Base-by-base conservation (phyloP, 2,329 filamentous ascomycete genomes). In the Thermochaetoides dissita region DNA sequence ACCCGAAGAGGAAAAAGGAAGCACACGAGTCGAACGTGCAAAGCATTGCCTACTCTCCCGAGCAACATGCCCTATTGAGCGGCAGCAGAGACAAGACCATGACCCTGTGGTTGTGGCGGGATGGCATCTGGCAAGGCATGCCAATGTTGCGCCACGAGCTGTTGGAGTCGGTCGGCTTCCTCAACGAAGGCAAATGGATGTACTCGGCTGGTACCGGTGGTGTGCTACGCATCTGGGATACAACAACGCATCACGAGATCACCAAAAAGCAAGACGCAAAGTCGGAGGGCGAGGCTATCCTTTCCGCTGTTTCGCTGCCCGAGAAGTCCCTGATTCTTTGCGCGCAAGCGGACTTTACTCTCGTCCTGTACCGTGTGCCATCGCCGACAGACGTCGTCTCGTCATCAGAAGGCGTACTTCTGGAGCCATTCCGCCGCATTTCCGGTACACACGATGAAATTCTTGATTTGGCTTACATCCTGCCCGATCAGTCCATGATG, bases 371-470 rank as follows among this genome's bases (percentile, higher is more conserved):
- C 59, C 71, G 55, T 46, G 59, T 57, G 39, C 72, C 56, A 38
- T 73, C 51, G 42, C 58, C 49, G 37, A 62, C 63, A 45, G 55
- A 58, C 8, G 49, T 63, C 33, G 40, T 60, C 33, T 43, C 39
- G 9, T 31, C 33, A 2, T 31, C 33, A 2, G 39, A 37, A n/a
- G 37, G 34, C 6, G 34, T 49, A 9, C 41, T 45, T 52, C 69
- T 57, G 53, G 66, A 62, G 56, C 83, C 63, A 1, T 71, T 84
- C 36, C 77, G 84, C 51, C 76, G 86, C 36, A 93, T 98, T 51
- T 94, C 89, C 5, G 93, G 91, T 41, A 95, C 91, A 6, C 87
- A 96, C 59, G 93, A 98, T 58, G 91, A 98, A 59, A 87, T 98
- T 40, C 95, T 98, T 51, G 93, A 98, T 57, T 66, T 98, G 31